Percentiles rank a stretch among this genome's conserved stretches.
Conservation (phyloP, 768 basidiomycete genomes). For the Chlorophyllum brunneum region DNA sequence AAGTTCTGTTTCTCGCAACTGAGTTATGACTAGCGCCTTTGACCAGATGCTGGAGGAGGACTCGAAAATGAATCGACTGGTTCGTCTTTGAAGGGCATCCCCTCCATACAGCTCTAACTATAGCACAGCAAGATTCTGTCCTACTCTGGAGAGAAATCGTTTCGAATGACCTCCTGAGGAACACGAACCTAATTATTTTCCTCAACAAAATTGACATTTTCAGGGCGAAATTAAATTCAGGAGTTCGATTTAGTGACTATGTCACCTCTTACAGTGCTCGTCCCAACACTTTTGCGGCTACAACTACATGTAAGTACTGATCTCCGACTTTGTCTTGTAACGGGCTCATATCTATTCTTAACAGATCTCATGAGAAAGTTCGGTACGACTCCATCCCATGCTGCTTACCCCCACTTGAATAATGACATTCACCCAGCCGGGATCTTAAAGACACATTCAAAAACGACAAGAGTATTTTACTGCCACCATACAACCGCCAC, state of each 20-base stretch:
- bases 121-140: conserved; percentile 66
- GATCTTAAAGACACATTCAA: conserved; percentile 41
- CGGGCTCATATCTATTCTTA: conserved; percentile 16
- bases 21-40: conserved; percentile 62
- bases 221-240: conserved; percentile 58
- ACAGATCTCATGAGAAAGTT: conserved; percentile 31
- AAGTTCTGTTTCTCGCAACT: no score
- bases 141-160: conserved; percentile 73
- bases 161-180: conserved; percentile 63
- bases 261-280: conserved; percentile 70
- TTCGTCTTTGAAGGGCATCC: no score
- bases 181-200: conserved; percentile 75
- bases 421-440: conserved; percentile 25
- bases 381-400: conserved; percentile 28
- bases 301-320: conserved; percentile 61
- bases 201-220: conserved; percentile 82
- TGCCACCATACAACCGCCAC: conserved; percentile 68
- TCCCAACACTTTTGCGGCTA: conserved; percentile 65
- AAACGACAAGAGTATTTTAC: conserved; percentile 48
- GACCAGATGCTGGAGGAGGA: conserved; percentile 71
- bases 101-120: no score
- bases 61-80: conserved; percentile 56
- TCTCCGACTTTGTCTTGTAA: no score
- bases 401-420: background rate
- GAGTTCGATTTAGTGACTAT: conserved; percentile 60